These are phyloP conservation scores for Teratosphaeria gauchensis DNA, from an alignment of 2,329 filamentous ascomycete genomes.

Conservation along the genomic window DNA sequence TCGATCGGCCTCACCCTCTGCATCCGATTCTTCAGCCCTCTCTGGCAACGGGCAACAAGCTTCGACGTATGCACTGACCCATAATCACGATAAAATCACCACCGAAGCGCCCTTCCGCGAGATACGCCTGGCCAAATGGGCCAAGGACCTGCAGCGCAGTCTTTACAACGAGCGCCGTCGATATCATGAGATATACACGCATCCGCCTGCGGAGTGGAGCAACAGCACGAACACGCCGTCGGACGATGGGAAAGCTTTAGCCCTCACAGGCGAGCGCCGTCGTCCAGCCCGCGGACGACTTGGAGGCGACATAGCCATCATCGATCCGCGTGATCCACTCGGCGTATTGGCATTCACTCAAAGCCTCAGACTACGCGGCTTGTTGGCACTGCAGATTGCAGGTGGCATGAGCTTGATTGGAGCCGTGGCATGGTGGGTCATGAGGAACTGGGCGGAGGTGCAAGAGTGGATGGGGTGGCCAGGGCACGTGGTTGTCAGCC, in stretches of 20 bases:
- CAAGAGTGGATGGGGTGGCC: constrained; percentile 18
- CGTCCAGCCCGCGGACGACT: constrained; percentile 19
- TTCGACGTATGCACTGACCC: constrained; percentile 45
- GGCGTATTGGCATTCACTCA: constrained; percentile 60
- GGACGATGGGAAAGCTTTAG: constrained; percentile 29
- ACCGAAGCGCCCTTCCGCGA: constrained; percentile 47
- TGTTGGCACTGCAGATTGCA: constrained; percentile 61
- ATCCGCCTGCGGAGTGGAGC: constrained; percentile 50
- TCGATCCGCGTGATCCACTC: constrained; percentile 63
- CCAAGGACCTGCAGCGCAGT: constrained; percentile 67
- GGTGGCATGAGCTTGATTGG: constrained; percentile 66
- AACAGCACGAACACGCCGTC: background rate
- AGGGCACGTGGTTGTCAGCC: background rate
- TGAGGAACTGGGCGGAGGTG: constrained; percentile 24
- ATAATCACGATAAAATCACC: constrained; percentile 40
- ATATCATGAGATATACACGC: constrained; percentile 51
- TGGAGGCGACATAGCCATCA: constrained; percentile 26
- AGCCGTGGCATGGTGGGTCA: constrained; percentile 43
- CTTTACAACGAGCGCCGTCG: constrained; percentile 62
- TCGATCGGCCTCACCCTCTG: constrained; percentile 24
- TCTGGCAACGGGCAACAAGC: constrained; percentile 9
- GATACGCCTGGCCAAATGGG: constrained; percentile 73
- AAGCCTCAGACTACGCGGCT: constrained; percentile 50
- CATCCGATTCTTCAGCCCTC: constrained; percentile 16
- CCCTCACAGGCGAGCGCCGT: constrained; percentile 14